Base-by-base conservation (phyloP, 1,284 basidiomycete genomes). In the Papiliotrema terrestris region DNA sequence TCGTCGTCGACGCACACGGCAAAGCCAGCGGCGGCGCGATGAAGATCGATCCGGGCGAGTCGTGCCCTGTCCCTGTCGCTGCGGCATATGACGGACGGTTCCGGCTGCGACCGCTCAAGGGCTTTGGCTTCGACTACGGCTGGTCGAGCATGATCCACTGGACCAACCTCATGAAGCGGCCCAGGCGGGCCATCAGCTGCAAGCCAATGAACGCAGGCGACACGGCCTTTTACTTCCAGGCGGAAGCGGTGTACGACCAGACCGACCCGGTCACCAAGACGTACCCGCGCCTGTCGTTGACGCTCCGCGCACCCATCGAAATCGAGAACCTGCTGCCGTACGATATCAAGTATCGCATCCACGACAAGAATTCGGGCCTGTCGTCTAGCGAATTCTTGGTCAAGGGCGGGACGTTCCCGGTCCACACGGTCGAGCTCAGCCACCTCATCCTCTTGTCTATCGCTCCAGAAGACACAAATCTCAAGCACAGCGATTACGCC, bases 271-370 rank as follows among this genome's bases (percentile, higher is more conserved):
- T 79, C 29, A 69, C 81, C 43, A 93, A 89, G 52, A 85, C 84
- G 74, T 89, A 89, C 64, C 95, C 95, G 0, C 87, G 86, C 69
- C 84, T 98, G 57, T 86, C 84, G 47, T 80, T 99, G 41, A 86
- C 85, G 53, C 83, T 99, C 51, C 86, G 93, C n/a, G 92, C 96
- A 9, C 96, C 96, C 0, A 83, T 98, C 37, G 96, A 99, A 71
- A 80, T 99, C 11, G 96, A 99, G 78, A 99, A 99, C 69, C 78
- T 98, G 23, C 79, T 99, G 44, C 97, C 97, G 1, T 97, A 89
- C 78, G 93, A 98, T 70, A 79, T 99, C 54, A 89, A 94, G 69
- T 99, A 97, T 78, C 84, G 92, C 22, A 88, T 98, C 51, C 98
- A 94, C 66, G 94, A 98, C 81, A 97, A 95, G 79, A 86, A 97